Percentiles rank a stretch among this genome's conserved stretches.
Conservation (phyloP, 1,139 yeast species). For the Pneumocystis oryctolagi region DNA sequence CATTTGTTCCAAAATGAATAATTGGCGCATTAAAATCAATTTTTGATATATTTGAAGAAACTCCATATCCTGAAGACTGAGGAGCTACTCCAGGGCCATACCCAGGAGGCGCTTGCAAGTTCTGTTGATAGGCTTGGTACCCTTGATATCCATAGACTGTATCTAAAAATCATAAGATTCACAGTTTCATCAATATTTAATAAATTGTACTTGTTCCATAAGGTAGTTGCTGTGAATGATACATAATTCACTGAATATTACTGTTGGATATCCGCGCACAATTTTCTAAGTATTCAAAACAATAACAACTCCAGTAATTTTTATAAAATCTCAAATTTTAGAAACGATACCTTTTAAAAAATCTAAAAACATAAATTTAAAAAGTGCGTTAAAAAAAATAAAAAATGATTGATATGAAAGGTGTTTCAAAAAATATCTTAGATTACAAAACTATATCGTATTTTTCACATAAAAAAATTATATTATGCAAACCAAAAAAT, state of each 20-base stretch:
- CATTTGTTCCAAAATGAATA: slow-evolving; percentile 10
- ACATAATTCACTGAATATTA: not conserved
- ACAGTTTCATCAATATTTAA: not conserved
- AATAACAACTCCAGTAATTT: not conserved
- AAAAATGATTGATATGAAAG: not conserved
- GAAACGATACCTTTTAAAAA: not conserved
- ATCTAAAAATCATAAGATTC: not conserved
- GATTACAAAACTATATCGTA: not conserved
- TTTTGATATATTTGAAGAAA: not conserved
- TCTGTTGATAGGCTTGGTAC: not conserved
- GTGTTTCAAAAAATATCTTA: not conserved
- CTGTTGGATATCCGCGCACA: not conserved
- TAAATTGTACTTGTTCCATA: not conserved
- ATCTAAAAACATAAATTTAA: not conserved
- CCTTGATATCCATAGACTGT: not conserved
- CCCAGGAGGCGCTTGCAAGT: not conserved
- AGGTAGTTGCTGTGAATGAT: not conserved
- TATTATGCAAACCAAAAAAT: not conserved
- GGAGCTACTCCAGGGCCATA: not conserved
- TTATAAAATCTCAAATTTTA: not conserved
- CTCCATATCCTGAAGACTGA: not conserved
- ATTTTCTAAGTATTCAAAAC: not conserved
- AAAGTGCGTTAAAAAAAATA: not conserved
- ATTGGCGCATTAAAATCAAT: slow-evolving; percentile 10
- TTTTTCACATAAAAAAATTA: not conserved